Evolutionary conservation across 495 filamentous ascomycete species (phyloP), one percentile per base, ranked within the genome.

Genomic region (Xylaria grammica): DNA sequence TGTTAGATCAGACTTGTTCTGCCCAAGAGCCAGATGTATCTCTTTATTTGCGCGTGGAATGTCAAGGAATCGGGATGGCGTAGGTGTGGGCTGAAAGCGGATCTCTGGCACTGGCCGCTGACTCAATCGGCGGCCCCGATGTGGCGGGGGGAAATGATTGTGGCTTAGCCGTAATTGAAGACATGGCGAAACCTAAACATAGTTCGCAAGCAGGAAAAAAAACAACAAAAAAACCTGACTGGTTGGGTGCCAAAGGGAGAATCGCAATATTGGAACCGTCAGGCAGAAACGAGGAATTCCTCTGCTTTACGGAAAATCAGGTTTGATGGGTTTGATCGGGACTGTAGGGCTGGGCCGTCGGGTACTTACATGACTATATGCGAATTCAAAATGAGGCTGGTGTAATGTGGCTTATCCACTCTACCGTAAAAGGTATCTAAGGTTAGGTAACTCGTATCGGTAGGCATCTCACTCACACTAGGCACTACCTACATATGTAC

Each of bases 31-130:
- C 36, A 29, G 40, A 56, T 48, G 26, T 29, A 42, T 51, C 6
- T 29, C 24, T 63, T 68, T 70, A 73, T 71, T 67, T 65, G 45
- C 51, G 59, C 51, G 67, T 74, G 64, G 69, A 74, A 72, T 72
- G 67, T 65, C 61, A 74, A 67, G 70, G 73, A 75, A 75, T 58
- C 62, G 52, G 53, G 67, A 65, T 70, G 65, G 67, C 67, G 55
- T 63, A 69, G 64, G 34, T 58, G 72, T 75, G 75, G 67, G 75
- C 69, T 70, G 73, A 69, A 67, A 71, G 69, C 60, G 68, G 69
- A 69, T 62, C 69, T 56, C 26, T 19, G 19, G 38, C 34, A 30
- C 20, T 26, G 26, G n/a, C 53, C 67, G 69, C 69, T 74, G 72
- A 74, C 50, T 74, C 72, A 72, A 70, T 58, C 69, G 72, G 71